Percentiles rank a stretch among this genome's conserved stretches.
These are phyloP conservation scores for Candida mattraensis DNA, from an alignment of 805 yeast species.

Conservation along the genomic window DNA sequence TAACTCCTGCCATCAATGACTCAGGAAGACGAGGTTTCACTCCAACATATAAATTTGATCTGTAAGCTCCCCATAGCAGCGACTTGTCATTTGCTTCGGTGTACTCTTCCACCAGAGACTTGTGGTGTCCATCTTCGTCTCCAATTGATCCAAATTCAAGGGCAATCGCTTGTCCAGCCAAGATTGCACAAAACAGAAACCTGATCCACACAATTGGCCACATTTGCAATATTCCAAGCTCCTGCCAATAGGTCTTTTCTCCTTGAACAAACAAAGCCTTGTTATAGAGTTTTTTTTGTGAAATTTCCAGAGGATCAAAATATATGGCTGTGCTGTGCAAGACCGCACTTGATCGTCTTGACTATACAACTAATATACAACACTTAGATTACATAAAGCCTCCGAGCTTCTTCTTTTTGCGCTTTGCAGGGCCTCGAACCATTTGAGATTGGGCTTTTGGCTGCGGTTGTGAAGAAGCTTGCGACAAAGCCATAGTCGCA, in stretches of 20 bases:
- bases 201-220: too few relatives aligned
- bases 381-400: slow-evolving; percentile 19
- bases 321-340: slow-evolving; percentile 2
- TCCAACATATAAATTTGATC: slow-evolving; percentile 85
- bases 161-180: slow-evolving; percentile 5
- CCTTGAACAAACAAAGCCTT: too few relatives aligned
- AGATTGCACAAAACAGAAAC: neutral
- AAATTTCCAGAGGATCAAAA: too few relatives aligned
- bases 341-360: too few relatives aligned
- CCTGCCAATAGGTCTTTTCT: too few relatives aligned
- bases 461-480: slow-evolving; percentile 1
- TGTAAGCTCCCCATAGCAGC: slow-evolving; percentile 88
- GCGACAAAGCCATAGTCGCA: too few relatives aligned
- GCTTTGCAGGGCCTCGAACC: slow-evolving; percentile 9
- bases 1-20: slow-evolving; percentile 72
- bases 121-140: slow-evolving; percentile 6
- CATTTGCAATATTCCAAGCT: too few relatives aligned
- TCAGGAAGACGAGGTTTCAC: slow-evolving; percentile 79
- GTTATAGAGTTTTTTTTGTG: too few relatives aligned
- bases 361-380: too few relatives aligned
- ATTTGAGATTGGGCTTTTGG: slow-evolving; percentile 7
- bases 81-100: slow-evolving; percentile 45
- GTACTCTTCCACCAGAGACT: slow-evolving; percentile 27
- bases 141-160: slow-evolving; percentile 11
- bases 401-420: slow-evolving; percentile 19